Base-by-base conservation (phyloP, 352 stramenopile genomes). In the Phytophthora chlamydospora region DNA sequence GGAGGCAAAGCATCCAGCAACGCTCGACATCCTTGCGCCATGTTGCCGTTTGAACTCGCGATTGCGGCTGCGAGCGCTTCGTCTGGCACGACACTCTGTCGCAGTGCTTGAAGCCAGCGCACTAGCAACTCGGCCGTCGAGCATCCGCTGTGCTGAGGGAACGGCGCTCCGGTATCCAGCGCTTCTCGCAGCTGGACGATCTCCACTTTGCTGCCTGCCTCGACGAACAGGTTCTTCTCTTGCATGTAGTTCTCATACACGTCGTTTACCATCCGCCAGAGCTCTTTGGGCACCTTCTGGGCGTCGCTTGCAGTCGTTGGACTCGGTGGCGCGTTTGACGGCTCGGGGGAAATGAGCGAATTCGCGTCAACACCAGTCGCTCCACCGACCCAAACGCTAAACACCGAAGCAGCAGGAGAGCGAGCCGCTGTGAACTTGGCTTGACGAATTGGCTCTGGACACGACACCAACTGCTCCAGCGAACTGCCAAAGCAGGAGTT, bases 251-350 rank as follows among this genome's bases (percentile, higher is more conserved):
- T 66, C 40, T 79, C 67, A 41, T 96, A 97, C 17, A 99, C 88
- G 35, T 97, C 95, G 75, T 99, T 98, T 40, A 99, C 89, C 75
- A 99, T 97, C 7, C 96, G 85, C 96, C 96, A 99, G 11, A 99
- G 72, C 68, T 99, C 97, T 69, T 99, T 99, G 0, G 97, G 97
- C 11, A 99, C 88, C 49, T 88, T 88, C 27, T 93, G 83, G 32
- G 68, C 39, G 41, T 58, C 61, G 19, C 21, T 78, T 6, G 56
- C 19, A 19, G 48, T 56, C 34, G 54, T 61, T 32, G 41, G 38
- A 34, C 21, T 59, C 66, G 61, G 57, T 79, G 81, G 9, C 59
- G 43, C 67, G 82, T 71, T 53, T 79, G 68, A 31, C 56, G 72
- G 16, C 80, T 60, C 39, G 2, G 70, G 40, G 13, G 52, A 54